Percentiles rank a stretch among this genome's conserved stretches.
Conservation (phyloP, 352 stramenopile species). For the Pythium vanterpoolii region DNA sequence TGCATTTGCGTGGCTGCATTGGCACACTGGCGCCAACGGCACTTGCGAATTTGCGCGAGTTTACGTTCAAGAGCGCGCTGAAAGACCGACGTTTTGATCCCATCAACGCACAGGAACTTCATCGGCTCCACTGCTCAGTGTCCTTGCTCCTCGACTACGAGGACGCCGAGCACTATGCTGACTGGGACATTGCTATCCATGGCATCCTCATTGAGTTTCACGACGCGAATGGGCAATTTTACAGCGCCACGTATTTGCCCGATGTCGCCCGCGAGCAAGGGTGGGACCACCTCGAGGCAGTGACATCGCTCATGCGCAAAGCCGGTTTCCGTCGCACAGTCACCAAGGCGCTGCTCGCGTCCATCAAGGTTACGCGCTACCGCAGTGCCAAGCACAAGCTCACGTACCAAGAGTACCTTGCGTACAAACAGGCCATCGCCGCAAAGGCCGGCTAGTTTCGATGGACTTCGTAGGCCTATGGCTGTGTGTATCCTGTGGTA, state of each 20-base stretch:
- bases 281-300: slow-evolving; percentile 66
- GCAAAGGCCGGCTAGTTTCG: slow-evolving; percentile 1
- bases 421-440: slow-evolving; percentile 38
- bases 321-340: slow-evolving; percentile 64
- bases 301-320: slow-evolving; percentile 80
- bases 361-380: slow-evolving; percentile 76
- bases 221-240: slow-evolving; percentile 42
- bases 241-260: slow-evolving; percentile 76
- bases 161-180: slow-evolving; percentile 66
- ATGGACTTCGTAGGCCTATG: background rate
- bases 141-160: slow-evolving; percentile 83
- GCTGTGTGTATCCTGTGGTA: background rate
- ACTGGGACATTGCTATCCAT: slow-evolving; percentile 80
- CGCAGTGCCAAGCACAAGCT: slow-evolving; percentile 82
- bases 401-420: slow-evolving; percentile 75
- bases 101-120: slow-evolving; percentile 63
- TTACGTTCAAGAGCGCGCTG: slow-evolving; percentile 81
- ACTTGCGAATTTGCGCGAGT: slow-evolving; percentile 68
- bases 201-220: slow-evolving; percentile 82
- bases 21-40: slow-evolving; percentile 65
- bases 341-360: slow-evolving; percentile 47
- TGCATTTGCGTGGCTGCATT: slow-evolving; percentile 70
- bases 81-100: slow-evolving; percentile 75
- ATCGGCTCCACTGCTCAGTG: slow-evolving; percentile 69
- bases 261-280: slow-evolving; percentile 73